Conservation (phyloP, 1,284 basidiomycete genomes). For the Cryptococcus wingfieldii region DNA sequence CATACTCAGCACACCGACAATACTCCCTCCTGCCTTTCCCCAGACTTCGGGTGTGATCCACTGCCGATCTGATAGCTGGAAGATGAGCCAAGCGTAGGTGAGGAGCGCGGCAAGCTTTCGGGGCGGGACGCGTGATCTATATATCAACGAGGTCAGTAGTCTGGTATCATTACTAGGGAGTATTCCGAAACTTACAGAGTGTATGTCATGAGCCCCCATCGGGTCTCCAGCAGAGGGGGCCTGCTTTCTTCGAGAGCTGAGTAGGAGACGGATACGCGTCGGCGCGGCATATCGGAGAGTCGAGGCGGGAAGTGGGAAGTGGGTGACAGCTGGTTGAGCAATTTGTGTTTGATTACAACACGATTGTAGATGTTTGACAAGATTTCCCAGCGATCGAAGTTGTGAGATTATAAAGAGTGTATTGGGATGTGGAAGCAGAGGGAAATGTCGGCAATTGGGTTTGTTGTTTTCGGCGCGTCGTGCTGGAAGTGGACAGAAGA, state of each 20-base stretch:
- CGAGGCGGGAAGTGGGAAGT: neutral
- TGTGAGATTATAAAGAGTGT: neutral
- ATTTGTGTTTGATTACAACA: too few species aligned
- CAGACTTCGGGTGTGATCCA: constrained; percentile 20
- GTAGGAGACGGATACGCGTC: constrained; percentile 3
- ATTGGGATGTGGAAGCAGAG: too few species aligned
- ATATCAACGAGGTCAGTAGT: neutral
- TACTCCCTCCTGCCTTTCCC: constrained; percentile 32
- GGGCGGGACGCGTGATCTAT: constrained; percentile 33
- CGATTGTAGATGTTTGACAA: neutral
- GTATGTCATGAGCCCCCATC: constrained; percentile 30
- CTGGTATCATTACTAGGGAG: neutral
- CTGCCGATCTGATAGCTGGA: constrained; percentile 15
- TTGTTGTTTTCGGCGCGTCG: too few species aligned
- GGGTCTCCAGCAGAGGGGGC: constrained; percentile 13
- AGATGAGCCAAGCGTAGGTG: constrained; percentile 25
- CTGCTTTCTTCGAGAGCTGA: neutral
- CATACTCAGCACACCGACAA: constrained; percentile 41
- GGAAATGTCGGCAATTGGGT: too few species aligned
- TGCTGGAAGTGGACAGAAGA: too few species aligned
- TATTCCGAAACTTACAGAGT: constrained; percentile 22
- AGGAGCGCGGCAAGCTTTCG: constrained; percentile 29
- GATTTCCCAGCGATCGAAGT: too few species aligned
- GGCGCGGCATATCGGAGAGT: constrained; percentile 5
- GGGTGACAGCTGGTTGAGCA: neutral